Conservation (phyloP, 2,329 filamentous ascomycete species). For the Fusarium coicis region DNA sequence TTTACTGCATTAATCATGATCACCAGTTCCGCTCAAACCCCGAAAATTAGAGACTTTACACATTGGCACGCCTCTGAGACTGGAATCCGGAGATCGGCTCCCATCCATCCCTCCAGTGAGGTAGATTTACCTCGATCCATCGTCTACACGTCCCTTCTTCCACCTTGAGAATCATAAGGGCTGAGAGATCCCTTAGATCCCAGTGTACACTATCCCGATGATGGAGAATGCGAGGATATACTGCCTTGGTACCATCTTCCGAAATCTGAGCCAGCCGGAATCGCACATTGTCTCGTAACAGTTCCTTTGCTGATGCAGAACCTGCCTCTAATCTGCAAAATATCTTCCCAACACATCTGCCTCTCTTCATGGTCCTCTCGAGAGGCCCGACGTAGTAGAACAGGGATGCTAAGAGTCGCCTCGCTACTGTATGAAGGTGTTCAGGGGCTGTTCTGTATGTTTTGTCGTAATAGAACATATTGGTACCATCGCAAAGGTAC, state of each 20-base stretch:
- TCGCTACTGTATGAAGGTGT: conserved; percentile 8
- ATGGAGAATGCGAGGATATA: background rate
- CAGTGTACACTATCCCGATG: background rate
- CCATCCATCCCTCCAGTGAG: background rate
- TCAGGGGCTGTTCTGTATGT: background rate
- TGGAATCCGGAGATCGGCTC: background rate
- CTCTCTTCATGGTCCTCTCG: background rate
- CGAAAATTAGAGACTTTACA: background rate
- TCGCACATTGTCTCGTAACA: background rate
- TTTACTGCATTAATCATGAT: background rate
- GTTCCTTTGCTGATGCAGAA: background rate
- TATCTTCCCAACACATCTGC: accelerated
- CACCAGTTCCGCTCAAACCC: background rate
- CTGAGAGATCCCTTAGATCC: background rate
- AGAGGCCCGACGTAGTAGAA: conserved; percentile 16
- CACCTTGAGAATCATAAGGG: background rate
- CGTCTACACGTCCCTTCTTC: background rate
- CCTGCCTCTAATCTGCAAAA: background rate
- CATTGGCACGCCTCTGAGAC: background rate
- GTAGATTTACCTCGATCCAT: background rate
- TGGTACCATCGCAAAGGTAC: background rate
- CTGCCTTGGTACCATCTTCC: background rate
- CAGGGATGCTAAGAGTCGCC: background rate
- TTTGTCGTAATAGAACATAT: background rate
- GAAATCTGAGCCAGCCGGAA: background rate